A percentile compares a stretch with the other conserved stretches of the same genome.
Evolutionary conservation across 1,284 basidiomycete species (phyloP).

Genomic region (Rhizopogon parksii): DNA sequence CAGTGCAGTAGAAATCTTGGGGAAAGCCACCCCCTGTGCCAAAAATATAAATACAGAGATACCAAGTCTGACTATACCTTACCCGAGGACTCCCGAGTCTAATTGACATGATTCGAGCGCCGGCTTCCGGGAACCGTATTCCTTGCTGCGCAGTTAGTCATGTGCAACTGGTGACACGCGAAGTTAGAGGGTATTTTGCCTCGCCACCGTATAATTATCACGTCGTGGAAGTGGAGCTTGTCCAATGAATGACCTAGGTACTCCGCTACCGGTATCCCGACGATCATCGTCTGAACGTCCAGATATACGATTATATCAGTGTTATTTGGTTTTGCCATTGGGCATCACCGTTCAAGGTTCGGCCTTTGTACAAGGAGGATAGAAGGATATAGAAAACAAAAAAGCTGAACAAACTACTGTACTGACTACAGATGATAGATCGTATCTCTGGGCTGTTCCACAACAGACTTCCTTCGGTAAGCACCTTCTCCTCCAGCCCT

Average conservation of each 20-base stretch:
- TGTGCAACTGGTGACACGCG: conserved; percentile 15
- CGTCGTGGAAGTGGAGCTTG: not conserved
- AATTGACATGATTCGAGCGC: conserved; percentile 1
- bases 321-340: not conserved
- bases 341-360: not conserved
- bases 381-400: conserved; percentile 24
- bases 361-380: conserved; percentile 10
- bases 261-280: conserved; percentile 1
- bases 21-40: conserved; percentile 8
- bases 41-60: conserved; percentile 11
- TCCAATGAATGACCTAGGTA: not conserved
- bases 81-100: conserved; percentile 13
- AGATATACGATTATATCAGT: not conserved
- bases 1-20: conserved; percentile 9
- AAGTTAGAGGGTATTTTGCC: conserved; percentile 17
- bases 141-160: conserved; percentile 1
- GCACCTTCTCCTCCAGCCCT: conserved; percentile 24
- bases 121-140: conserved; percentile 9
- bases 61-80: conserved; percentile 4
- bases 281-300: not conserved
- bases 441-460: conserved; percentile 26
- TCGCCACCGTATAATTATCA: not conserved
- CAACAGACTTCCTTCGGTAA: conserved; percentile 15
- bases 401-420: conserved; percentile 16
- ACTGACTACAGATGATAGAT: conserved; percentile 19